A percentile compares a stretch with the other conserved stretches of the same genome.
Conservation (phyloP, 768 basidiomycete genomes). For the Leccinum barrowsii region DNA sequence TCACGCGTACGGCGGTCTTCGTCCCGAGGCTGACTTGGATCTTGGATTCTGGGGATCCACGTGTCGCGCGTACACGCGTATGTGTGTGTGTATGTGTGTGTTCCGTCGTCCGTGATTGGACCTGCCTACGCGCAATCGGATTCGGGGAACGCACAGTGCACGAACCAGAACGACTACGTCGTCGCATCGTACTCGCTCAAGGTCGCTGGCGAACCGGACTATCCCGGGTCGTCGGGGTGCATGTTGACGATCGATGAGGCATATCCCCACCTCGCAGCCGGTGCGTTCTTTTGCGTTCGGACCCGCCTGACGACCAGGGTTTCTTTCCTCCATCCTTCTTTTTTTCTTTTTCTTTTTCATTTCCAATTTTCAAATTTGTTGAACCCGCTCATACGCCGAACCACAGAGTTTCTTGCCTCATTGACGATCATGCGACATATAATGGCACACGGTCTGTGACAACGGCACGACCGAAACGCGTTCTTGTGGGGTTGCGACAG, state of each 20-base stretch:
- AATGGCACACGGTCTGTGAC: conserved; percentile 34
- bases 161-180: conserved; percentile 45
- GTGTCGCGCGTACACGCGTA: neutral
- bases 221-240: conserved; percentile 53
- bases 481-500: neutral
- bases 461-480: neutral
- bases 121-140: neutral
- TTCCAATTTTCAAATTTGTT: neutral
- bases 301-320: conserved; percentile 5
- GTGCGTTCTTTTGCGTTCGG: conserved; percentile 33
- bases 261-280: conserved; percentile 52
- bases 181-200: conserved; percentile 63
- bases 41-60: neutral
- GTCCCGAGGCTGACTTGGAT: neutral
- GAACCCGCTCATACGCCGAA: conserved; percentile 8
- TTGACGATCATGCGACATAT: conserved; percentile 66
- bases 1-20: neutral
- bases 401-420: conserved; percentile 56
- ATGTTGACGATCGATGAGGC: conserved; percentile 62
- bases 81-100: neutral
- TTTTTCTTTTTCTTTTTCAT: neutral
- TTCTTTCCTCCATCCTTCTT: neutral
- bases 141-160: conserved; percentile 41
- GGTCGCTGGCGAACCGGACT: conserved; percentile 50
- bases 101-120: neutral